phyloP scores from a whole-genome alignment of 2,329 filamentous ascomycete species.

The Diaporthe sp. region DNA sequence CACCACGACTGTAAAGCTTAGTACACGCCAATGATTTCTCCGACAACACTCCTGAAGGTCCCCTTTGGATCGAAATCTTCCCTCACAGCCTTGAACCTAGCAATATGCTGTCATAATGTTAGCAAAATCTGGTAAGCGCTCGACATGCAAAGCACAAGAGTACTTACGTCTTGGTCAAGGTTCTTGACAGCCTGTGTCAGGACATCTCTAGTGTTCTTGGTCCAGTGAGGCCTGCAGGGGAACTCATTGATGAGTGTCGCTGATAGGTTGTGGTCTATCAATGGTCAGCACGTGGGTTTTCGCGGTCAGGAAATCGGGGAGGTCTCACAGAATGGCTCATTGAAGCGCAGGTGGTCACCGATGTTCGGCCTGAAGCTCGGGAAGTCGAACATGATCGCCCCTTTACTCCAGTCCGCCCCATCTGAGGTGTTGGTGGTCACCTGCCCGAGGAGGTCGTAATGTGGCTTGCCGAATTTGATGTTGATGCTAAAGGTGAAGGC shows the following conservation, averaged over 20 bases:
- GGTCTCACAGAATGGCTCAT: constrained; percentile 62
- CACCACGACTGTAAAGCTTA: constrained; percentile 25
- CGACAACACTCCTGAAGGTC: constrained; percentile 60
- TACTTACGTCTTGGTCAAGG: constrained; percentile 57
- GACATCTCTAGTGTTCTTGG: constrained; percentile 64
- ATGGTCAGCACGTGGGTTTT: neutral
- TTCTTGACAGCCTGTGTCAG: constrained; percentile 59
- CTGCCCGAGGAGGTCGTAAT: constrained; percentile 63
- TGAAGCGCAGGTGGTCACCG: constrained; percentile 61
- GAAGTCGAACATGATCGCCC: constrained; percentile 67
- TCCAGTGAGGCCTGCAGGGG: constrained; percentile 65
- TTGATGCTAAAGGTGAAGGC: constrained; percentile 16
- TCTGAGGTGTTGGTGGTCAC: constrained; percentile 61
- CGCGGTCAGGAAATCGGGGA: constrained; percentile 21
- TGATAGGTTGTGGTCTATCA: constrained; percentile 57
- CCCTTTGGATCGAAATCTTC: constrained; percentile 62
- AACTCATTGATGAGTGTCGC: constrained; percentile 62
- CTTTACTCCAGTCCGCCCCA: constrained; percentile 62
- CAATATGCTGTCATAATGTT: constrained; percentile 50
- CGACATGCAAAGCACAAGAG: neutral
- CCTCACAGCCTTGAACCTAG: constrained; percentile 61
- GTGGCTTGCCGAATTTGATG: constrained; percentile 64
- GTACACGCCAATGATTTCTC: constrained; percentile 62
- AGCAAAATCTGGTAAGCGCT: neutral
- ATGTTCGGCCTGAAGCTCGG: constrained; percentile 59